These are phyloP conservation scores for Astrothelium macrocarpum DNA, from an alignment of 495 filamentous ascomycete species.

Conservation along the genomic window DNA sequence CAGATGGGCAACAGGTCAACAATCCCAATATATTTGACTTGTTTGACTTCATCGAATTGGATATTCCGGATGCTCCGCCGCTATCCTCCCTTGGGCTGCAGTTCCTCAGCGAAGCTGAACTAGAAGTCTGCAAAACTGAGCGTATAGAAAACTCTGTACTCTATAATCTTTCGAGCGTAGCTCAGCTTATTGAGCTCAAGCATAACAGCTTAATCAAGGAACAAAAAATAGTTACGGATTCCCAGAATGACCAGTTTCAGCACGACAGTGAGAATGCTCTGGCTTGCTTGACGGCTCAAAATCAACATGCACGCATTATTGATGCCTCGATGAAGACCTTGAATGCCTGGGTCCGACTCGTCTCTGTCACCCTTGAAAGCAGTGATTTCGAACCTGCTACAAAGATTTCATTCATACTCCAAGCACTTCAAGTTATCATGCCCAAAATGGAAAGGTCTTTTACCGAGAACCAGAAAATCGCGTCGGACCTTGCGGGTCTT, in stretches of 20 bases:
- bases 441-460: slow-evolving; percentile 72
- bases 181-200: not conserved
- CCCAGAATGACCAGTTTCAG: slow-evolving; percentile 15
- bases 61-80: slow-evolving; percentile 37
- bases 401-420: slow-evolving; percentile 66
- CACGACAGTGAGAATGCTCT: slow-evolving; percentile 51
- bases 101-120: slow-evolving; percentile 51
- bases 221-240: not conserved
- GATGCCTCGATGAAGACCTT: slow-evolving; percentile 55
- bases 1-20: slow-evolving; percentile 49
- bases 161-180: not conserved
- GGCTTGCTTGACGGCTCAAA: slow-evolving; percentile 47
- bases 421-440: slow-evolving; percentile 72
- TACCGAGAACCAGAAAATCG: slow-evolving; percentile 51
- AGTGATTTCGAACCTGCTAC: slow-evolving; percentile 60
- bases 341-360: slow-evolving; percentile 68
- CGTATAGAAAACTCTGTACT: slow-evolving; percentile 28
- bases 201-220: not conserved
- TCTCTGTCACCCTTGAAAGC: slow-evolving; percentile 66
- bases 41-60: slow-evolving; percentile 78
- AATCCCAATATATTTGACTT: slow-evolving; percentile 80
- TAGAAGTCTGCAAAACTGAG: slow-evolving; percentile 50
- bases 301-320: slow-evolving; percentile 51
- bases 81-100: slow-evolving; percentile 1
- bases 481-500: slow-evolving; percentile 64